Evolutionary conservation across 2,329 filamentous ascomycete species (phyloP).

Genomic region (Fusarium camptoceras): DNA sequence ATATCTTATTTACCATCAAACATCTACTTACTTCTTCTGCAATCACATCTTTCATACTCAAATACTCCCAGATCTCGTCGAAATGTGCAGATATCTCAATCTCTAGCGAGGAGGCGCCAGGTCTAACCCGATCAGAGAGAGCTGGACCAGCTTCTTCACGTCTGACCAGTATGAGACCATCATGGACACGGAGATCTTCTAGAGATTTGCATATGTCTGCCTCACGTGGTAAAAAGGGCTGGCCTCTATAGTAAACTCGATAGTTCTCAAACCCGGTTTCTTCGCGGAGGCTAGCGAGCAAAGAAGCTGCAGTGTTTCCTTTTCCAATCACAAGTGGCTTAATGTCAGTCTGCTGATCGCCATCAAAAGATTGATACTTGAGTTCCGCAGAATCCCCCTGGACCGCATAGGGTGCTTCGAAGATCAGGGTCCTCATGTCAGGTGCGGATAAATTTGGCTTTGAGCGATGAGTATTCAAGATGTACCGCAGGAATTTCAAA

Average conservation of each 20-base stretch:
- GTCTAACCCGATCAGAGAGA: constrained; percentile 59
- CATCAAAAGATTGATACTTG: constrained; percentile 80
- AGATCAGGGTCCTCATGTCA: constrained; percentile 65
- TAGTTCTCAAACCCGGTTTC: constrained; percentile 82
- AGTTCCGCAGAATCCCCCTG: constrained; percentile 75
- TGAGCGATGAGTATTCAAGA: constrained; percentile 73
- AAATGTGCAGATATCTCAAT: constrained; percentile 85
- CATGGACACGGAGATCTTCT: constrained; percentile 73
- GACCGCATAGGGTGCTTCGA: constrained; percentile 62
- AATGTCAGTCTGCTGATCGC: constrained; percentile 68
- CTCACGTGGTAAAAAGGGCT: constrained; percentile 71
- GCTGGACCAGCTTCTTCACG: constrained; percentile 62
- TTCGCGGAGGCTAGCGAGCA: constrained; percentile 74
- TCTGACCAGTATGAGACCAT: constrained; percentile 75
- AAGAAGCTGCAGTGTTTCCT: constrained; percentile 75
- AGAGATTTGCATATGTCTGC: constrained; percentile 71
- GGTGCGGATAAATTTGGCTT: constrained; percentile 70
- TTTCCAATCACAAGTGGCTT: constrained; percentile 73
- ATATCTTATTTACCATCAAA: neutral
- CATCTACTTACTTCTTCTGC: constrained; percentile 69
- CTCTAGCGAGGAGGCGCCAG: constrained; percentile 73
- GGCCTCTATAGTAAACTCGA: constrained; percentile 76
- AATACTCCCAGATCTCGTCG: constrained; percentile 82
- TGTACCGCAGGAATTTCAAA: constrained; percentile 73
- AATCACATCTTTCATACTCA: constrained; percentile 77